These are phyloP conservation scores for Pythium plurisporium DNA, from an alignment of 352 stramenopile genomes.

Conservation along the genomic window DNA sequence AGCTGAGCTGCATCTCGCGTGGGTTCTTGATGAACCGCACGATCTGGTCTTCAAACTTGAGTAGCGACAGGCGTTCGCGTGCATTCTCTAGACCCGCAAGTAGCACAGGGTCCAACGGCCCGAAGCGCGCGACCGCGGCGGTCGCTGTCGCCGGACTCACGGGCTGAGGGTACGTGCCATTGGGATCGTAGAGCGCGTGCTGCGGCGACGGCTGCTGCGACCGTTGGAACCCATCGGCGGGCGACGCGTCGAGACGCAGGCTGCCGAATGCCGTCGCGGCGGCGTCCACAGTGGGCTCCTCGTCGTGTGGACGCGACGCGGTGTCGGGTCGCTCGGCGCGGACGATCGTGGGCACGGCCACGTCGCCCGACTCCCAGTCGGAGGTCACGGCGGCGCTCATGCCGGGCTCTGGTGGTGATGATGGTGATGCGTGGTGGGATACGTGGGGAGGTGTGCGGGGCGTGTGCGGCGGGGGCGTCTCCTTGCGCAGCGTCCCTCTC, in stretches of 20 bases:
- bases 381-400: conserved; percentile 14
- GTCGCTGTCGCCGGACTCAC: conserved; percentile 61
- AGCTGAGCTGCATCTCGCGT: conserved; percentile 64
- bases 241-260: conserved; percentile 35
- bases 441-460: too few species aligned
- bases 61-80: conserved; percentile 70
- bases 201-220: conserved; percentile 12
- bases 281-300: conserved; percentile 4
- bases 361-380: conserved; percentile 20
- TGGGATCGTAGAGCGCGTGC: conserved; percentile 26
- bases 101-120: conserved; percentile 71
- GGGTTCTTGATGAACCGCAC: conserved; percentile 69
- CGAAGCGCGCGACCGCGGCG: conserved; percentile 33
- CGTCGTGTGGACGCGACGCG: not conserved
- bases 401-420: not conserved
- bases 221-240: conserved; percentile 2
- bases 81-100: conserved; percentile 76
- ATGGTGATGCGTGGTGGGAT: too few species aligned
- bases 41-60: conserved; percentile 88
- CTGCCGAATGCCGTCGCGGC: conserved; percentile 28
- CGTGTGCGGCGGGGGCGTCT: not conserved
- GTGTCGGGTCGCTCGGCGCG: too few species aligned
- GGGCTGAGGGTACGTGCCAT: conserved; percentile 23
- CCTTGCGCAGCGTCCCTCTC: not conserved
- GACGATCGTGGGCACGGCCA: conserved; percentile 6